Evolutionary conservation across 441 rosid species (phyloP).

Genomic region (Manihot esculenta): DNA sequence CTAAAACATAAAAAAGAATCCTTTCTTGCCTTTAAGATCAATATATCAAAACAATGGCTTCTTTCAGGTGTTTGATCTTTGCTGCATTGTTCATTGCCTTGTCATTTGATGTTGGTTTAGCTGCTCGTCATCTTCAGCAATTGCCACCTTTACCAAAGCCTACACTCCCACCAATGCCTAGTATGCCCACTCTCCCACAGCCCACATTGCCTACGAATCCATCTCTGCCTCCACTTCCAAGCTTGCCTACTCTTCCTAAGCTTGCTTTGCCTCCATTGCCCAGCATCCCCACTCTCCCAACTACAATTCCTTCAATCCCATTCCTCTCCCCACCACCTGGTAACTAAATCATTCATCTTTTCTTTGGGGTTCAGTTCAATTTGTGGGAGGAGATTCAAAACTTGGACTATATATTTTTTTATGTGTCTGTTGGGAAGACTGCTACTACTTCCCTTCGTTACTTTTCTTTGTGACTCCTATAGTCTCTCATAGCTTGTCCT

Average conservation of each 20-base stretch:
- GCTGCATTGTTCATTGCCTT: not conserved
- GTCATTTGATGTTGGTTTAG: slow-evolving; percentile 8
- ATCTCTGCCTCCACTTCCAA: slow-evolving; percentile 25
- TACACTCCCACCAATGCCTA: slow-evolving; percentile 16
- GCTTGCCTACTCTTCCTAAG: slow-evolving; percentile 26
- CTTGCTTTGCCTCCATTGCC: slow-evolving; percentile 25
- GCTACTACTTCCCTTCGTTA: too few species aligned
- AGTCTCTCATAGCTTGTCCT: too few species aligned
- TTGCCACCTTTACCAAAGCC: slow-evolving; percentile 18
- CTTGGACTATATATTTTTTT: too few species aligned
- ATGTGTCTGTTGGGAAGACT: too few species aligned
- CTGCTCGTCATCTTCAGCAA: slow-evolving; percentile 24
- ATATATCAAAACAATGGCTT: slow-evolving; percentile 4
- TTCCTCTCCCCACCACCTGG: slow-evolving; percentile 25
- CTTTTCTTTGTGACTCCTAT: too few species aligned
- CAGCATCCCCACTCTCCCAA: slow-evolving; percentile 2
- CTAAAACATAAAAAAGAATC: not conserved
- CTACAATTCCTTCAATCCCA: slow-evolving; percentile 30
- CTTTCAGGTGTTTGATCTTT: not conserved
- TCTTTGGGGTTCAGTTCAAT: too few species aligned
- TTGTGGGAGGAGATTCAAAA: too few species aligned
- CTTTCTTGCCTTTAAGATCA: not conserved
- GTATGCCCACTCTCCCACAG: slow-evolving; percentile 14
- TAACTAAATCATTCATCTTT: not conserved
- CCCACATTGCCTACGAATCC: slow-evolving; percentile 20